phyloP scores from a whole-genome alignment of 2,329 filamentous ascomycete species.

The Xylariaceae sp. region DNA sequence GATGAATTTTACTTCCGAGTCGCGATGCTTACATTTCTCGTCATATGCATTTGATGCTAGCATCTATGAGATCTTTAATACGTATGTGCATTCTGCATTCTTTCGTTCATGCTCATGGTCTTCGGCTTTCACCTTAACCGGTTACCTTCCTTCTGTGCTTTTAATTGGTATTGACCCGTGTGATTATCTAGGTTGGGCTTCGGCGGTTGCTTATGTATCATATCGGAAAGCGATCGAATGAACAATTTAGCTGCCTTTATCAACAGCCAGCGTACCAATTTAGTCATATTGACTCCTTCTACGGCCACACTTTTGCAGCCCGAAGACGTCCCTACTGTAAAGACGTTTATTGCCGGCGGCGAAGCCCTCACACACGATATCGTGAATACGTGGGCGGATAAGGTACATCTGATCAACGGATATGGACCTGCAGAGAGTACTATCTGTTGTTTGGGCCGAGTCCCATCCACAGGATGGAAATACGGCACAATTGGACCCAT shows the following conservation, averaged over 20 bases:
- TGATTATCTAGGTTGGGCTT: constrained; percentile 22
- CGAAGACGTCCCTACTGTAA: constrained; percentile 20
- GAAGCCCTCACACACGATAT: constrained; percentile 30
- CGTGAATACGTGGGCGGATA: constrained; percentile 15
- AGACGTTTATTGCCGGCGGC: constrained; percentile 22
- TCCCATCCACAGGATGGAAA: constrained; percentile 16
- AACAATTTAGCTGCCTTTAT: constrained; percentile 31
- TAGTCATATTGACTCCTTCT: constrained; percentile 24
- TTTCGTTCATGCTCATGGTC: not conserved
- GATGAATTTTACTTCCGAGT: constrained; percentile 10
- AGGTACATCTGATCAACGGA: constrained; percentile 12
- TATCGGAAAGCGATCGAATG: constrained; percentile 34
- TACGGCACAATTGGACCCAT: constrained; percentile 11
- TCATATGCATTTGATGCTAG: constrained; percentile 38
- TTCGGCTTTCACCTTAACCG: not conserved
- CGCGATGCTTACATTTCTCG: constrained; percentile 23
- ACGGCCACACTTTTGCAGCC: constrained; percentile 19
- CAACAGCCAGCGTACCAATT: constrained; percentile 15
- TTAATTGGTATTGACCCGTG: not conserved
- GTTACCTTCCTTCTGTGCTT: not conserved
- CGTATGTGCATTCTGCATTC: constrained; percentile 7
- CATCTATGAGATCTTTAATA: constrained; percentile 35
- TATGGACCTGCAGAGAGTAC: constrained; percentile 18
- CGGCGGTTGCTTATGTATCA: constrained; percentile 36
- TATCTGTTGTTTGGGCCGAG: not conserved